phyloP scores from a whole-genome alignment of 208 protist genomes.

The Sergeia podlipaevii region DNA sequence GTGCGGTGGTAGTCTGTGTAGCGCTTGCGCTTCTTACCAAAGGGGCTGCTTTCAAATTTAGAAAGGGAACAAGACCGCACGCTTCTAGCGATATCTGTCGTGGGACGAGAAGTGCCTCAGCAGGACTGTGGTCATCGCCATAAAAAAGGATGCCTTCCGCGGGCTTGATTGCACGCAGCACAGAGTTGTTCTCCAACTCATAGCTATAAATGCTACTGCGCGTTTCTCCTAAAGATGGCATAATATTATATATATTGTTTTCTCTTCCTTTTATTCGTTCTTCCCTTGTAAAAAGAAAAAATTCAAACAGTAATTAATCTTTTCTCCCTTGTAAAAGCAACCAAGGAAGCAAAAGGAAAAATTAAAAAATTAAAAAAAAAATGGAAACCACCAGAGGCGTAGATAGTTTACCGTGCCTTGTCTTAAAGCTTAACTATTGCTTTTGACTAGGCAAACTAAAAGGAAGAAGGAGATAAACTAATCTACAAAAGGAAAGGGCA shows the following conservation, averaged over 20 bases:
- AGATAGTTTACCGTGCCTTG: too few species aligned
- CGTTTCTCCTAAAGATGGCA: conserved; percentile 16
- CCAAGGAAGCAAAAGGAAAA: neutral
- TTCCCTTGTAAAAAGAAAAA: conserved; percentile 6
- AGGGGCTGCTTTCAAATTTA: too few species aligned
- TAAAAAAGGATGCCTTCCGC: conserved; percentile 35
- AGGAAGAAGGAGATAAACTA: too few species aligned
- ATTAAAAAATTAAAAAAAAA: neutral
- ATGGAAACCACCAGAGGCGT: too few species aligned
- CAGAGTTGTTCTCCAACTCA: conserved; percentile 37
- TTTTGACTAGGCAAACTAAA: too few species aligned
- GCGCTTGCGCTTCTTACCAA: too few species aligned
- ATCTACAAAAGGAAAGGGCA: too few species aligned
- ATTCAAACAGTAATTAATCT: neutral
- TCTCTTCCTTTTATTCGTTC: neutral
- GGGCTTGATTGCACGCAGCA: conserved; percentile 46
- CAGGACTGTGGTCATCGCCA: conserved; percentile 13
- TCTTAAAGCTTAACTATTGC: too few species aligned
- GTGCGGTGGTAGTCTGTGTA: too few species aligned
- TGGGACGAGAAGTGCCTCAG: conserved; percentile 55
- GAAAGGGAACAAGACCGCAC: conserved; percentile 18
- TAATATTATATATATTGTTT: conserved; percentile 10
- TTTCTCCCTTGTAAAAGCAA: neutral
- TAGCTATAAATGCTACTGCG: conserved; percentile 18
- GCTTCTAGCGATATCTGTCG: conserved; percentile 33